phyloP scores from a whole-genome alignment of 306 rosid species.

The Calophaca sinica region DNA sequence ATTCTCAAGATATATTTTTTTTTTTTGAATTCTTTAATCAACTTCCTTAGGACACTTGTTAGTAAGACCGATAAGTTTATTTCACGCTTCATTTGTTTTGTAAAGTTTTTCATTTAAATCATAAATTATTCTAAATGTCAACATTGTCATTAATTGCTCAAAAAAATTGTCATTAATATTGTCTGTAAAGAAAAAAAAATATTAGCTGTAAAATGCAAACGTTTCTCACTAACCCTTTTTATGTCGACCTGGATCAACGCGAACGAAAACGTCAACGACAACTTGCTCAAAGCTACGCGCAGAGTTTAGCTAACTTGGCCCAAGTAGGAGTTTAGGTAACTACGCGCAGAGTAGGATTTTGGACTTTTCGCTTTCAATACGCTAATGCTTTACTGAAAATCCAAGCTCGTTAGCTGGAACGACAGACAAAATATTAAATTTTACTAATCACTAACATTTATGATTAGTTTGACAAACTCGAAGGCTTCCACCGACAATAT shows the following conservation, averaged over 20 bases:
- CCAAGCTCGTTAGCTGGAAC: background rate
- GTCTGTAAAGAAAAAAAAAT: background rate
- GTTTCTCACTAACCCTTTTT: background rate
- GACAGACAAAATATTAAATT: background rate
- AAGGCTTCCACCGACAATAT: background rate
- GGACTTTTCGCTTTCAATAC: background rate
- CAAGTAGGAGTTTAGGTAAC: too few relatives aligned
- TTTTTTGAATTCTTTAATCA: too few relatives aligned
- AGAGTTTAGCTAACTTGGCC: background rate
- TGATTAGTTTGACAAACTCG: background rate
- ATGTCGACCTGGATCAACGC: background rate
- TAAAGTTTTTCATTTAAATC: too few relatives aligned
- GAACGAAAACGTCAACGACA: conserved; percentile 22
- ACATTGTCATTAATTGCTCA: background rate
- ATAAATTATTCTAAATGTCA: background rate
- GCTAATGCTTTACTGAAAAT: background rate
- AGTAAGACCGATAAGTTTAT: too few relatives aligned
- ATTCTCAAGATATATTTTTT: too few relatives aligned
- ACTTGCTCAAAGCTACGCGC: background rate
- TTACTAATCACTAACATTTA: too few relatives aligned
- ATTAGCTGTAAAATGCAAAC: conserved; percentile 1
- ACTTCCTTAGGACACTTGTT: too few relatives aligned
- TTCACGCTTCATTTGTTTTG: too few relatives aligned
- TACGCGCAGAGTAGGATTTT: background rate
- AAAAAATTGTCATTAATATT: background rate